Evolutionary conservation across 1,284 basidiomycete genomes (phyloP).

Genomic region (Marasmius oreades): DNA sequence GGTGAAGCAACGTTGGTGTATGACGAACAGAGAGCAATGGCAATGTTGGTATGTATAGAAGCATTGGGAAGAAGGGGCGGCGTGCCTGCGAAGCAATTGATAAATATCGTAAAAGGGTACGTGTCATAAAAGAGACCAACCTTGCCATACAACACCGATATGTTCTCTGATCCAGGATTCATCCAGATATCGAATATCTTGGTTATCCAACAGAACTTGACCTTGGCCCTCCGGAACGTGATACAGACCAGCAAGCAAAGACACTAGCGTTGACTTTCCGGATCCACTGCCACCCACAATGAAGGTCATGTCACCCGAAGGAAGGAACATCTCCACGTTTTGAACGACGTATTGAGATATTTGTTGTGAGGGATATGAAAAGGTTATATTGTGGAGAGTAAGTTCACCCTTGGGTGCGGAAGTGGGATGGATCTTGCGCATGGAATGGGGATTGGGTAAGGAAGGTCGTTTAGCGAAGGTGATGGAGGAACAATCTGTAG

Average conservation of each 20-base stretch:
- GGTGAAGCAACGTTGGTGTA: slow-evolving; percentile 24
- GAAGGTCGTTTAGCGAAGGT: slow-evolving; percentile 14
- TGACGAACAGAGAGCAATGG: slow-evolving; percentile 67
- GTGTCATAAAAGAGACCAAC: slow-evolving; percentile 17
- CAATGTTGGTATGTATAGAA: slow-evolving; percentile 87
- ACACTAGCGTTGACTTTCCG: slow-evolving; percentile 91
- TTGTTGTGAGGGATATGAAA: slow-evolving; percentile 83
- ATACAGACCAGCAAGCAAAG: slow-evolving; percentile 83
- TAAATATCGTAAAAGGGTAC: not conserved
- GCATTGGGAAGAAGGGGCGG: slow-evolving; percentile 74
- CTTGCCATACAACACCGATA: slow-evolving; percentile 79
- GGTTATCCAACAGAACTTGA: slow-evolving; percentile 78
- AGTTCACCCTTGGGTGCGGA: slow-evolving; percentile 69
- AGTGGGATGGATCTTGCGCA: slow-evolving; percentile 60
- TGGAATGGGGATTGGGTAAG: slow-evolving; percentile 23
- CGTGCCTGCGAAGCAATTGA: not conserved
- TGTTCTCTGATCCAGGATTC: slow-evolving; percentile 68
- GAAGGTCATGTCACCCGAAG: slow-evolving; percentile 85
- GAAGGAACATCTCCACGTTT: slow-evolving; percentile 73
- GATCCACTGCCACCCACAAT: slow-evolving; percentile 90
- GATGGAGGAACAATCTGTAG: slow-evolving; percentile 12
- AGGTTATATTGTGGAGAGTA: slow-evolving; percentile 71
- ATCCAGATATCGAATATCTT: slow-evolving; percentile 75
- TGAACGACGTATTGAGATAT: slow-evolving; percentile 48
- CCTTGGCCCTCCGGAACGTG: slow-evolving; percentile 43